phyloP scores from a whole-genome alignment of 192 early-diverging fungal genomes.

The Rhizophagus clarus region DNA sequence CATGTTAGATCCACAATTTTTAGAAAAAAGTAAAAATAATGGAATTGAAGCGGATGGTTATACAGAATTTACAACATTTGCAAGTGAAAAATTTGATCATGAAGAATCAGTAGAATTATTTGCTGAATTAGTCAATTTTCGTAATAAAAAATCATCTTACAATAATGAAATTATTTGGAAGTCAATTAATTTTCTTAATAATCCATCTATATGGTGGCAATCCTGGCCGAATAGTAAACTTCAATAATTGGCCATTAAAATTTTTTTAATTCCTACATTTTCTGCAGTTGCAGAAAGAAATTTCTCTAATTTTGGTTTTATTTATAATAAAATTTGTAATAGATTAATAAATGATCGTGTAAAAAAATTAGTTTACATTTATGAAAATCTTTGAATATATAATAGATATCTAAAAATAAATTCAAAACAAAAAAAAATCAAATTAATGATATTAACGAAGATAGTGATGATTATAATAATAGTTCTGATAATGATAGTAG shows the following conservation, averaged over 20 bases:
- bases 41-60: not conserved
- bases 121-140: not conserved
- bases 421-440: no score
- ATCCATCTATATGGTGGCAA: not conserved
- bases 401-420: not conserved
- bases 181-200: not conserved
- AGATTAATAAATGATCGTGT: not conserved
- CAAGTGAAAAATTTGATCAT: not conserved
- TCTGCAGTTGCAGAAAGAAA: no score
- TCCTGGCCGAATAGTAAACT: not conserved
- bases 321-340: no score
- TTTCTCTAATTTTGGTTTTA: no score
- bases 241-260: no score
- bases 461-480: no score
- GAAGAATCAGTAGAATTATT: not conserved
- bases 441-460: no score
- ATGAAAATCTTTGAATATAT: not conserved
- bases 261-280: no score
- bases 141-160: not conserved
- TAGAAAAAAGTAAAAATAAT: no score
- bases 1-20: not conserved
- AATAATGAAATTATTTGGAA: not conserved
- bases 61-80: not conserved
- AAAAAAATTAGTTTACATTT: conserved; percentile 4
- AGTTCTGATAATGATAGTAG: no score